Evolutionary conservation across 345 rosid genomes (phyloP).

Genomic region (Bretschneidera sinensis): DNA sequence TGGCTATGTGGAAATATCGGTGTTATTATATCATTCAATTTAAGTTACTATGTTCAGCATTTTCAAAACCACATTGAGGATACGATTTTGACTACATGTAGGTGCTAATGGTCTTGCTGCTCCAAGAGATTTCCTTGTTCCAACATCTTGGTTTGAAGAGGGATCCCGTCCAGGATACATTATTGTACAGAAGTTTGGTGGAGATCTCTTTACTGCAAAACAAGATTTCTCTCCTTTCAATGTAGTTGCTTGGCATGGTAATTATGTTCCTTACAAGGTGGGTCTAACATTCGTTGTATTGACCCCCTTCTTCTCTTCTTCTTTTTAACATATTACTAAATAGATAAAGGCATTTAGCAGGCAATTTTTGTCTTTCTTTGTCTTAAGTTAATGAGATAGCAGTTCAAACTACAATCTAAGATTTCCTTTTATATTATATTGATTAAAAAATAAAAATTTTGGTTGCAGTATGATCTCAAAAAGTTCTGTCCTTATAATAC

Average conservation of each 20-base stretch:
- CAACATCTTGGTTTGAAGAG: conserved; percentile 84
- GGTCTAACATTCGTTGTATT: conserved; percentile 5
- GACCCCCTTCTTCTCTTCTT: not conserved
- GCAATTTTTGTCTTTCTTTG: not conserved
- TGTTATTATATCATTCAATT: not conserved
- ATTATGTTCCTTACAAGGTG: conserved; percentile 89
- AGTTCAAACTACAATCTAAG: not conserved
- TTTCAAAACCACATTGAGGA: not conserved
- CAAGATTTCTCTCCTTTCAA: conserved; percentile 98
- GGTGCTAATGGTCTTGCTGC: conserved; percentile 99
- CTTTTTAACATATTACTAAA: not conserved
- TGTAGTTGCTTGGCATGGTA: conserved; percentile 98
- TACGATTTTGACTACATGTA: conserved; percentile 19
- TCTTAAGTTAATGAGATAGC: conserved; percentile 1
- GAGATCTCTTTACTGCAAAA: conserved; percentile 75
- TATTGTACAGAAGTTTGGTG: conserved; percentile 81
- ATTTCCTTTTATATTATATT: not conserved
- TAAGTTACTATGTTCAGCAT: not conserved
- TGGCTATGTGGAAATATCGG: conserved; percentile 4
- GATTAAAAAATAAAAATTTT: conserved; percentile 8
- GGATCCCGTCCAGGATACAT: conserved; percentile 56
- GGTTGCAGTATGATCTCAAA: conserved; percentile 73
- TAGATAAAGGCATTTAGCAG: not conserved
- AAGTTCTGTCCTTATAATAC: conserved; percentile 97
- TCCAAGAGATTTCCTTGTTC: conserved; percentile 83